Evolutionary conservation across 257 asterid species (phyloP).

Genomic region (Prunella vulgaris): DNA sequence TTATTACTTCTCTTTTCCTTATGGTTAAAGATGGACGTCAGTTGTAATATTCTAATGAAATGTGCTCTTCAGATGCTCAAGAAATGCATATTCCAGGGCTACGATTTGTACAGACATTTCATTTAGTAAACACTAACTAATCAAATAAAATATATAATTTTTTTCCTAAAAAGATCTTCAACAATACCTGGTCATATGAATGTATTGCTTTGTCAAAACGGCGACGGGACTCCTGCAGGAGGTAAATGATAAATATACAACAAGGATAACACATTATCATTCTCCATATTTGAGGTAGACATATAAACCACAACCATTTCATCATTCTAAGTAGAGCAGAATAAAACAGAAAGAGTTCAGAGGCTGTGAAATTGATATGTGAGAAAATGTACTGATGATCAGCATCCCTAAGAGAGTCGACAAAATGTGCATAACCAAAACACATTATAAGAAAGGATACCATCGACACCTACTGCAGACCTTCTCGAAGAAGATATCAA

Average conservation of each 20-base stretch:
- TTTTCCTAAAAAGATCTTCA: constrained; percentile 10
- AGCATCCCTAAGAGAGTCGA: too few species aligned
- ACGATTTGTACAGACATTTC: background rate
- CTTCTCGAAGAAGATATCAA: background rate
- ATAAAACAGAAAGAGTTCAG: background rate
- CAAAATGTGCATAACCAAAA: too few species aligned
- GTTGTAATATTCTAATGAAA: background rate
- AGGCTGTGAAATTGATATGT: background rate
- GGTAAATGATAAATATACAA: constrained; percentile 22
- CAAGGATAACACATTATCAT: constrained; percentile 1
- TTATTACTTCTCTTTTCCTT: background rate
- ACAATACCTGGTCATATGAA: constrained; percentile 79
- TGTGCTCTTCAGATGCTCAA: background rate
- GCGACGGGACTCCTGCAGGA: constrained; percentile 87
- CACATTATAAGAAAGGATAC: background rate
- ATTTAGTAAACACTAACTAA: constrained; percentile 8
- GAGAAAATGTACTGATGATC: too few species aligned
- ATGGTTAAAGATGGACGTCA: background rate
- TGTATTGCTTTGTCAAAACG: constrained; percentile 78
- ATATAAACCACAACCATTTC: constrained; percentile 9
- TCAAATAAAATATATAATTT: background rate
- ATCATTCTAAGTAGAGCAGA: background rate
- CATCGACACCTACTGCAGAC: background rate
- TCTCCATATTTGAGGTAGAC: constrained; percentile 19
- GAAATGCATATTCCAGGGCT: background rate